These are phyloP conservation scores for Trichoderma cornu-damae DNA, from an alignment of 2,329 filamentous ascomycete genomes.

Conservation along the genomic window DNA sequence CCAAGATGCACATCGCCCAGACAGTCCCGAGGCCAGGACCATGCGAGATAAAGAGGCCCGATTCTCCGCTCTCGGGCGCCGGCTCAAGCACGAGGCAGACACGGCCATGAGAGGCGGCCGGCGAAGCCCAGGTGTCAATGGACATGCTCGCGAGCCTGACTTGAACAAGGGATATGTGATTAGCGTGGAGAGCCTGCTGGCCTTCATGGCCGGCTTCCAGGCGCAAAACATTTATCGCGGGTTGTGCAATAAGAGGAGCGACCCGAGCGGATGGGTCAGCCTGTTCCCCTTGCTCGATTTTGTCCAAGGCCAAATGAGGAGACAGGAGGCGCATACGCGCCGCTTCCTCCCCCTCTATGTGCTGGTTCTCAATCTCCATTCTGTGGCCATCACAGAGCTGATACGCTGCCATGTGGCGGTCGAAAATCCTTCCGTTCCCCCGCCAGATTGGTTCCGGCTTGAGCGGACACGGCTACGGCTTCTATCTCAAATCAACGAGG, in stretches of 20 bases:
- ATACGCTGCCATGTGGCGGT: constrained; percentile 35
- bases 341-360: constrained; percentile 38
- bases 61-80: constrained; percentile 42
- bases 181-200: constrained; percentile 46
- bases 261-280: constrained; percentile 39
- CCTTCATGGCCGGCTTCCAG: constrained; percentile 52
- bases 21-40: constrained; percentile 22
- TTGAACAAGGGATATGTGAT: constrained; percentile 40
- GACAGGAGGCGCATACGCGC: constrained; percentile 27
- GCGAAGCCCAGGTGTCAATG: constrained; percentile 24
- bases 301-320: constrained; percentile 38
- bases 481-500: constrained; percentile 19
- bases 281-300: constrained; percentile 42
- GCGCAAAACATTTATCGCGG: constrained; percentile 42
- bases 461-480: constrained; percentile 17
- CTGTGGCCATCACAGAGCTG: constrained; percentile 43
- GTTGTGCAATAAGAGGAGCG: constrained; percentile 40
- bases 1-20: constrained; percentile 28
- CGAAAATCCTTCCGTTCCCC: constrained; percentile 22
- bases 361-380: constrained; percentile 42
- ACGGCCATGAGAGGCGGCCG: constrained; percentile 32
- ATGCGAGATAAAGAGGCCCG: constrained; percentile 35
- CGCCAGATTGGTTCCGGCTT: constrained; percentile 8
- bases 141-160: constrained; percentile 29
- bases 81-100: constrained; percentile 53